Conservation (phyloP, 805 yeast genomes). For the Metschnikowia lachancei region DNA sequence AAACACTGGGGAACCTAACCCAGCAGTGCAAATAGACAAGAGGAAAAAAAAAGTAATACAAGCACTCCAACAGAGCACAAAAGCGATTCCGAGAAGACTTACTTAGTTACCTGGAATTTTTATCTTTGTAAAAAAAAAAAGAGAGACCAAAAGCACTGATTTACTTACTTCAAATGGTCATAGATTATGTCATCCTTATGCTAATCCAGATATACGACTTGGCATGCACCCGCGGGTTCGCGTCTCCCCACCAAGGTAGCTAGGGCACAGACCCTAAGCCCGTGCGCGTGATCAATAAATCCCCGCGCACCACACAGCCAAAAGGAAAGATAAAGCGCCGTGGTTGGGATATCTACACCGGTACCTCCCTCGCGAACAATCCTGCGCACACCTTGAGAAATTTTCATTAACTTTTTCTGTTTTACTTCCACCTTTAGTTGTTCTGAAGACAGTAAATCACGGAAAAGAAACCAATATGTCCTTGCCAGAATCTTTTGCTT, state of each 20-base stretch:
- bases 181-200: not conserved
- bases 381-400: conserved; percentile 24
- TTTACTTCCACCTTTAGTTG: conserved; percentile 19
- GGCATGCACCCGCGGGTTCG: not conserved
- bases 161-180: too few species aligned
- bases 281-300: conserved; percentile 5
- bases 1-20: too few species aligned
- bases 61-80: too few species aligned
- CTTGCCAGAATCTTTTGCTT: conserved; percentile 83
- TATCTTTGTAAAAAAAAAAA: too few species aligned
- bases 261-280: conserved; percentile 8
- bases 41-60: too few species aligned
- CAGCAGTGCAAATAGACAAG: too few species aligned
- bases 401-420: conserved; percentile 20
- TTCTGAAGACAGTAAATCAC: conserved; percentile 19
- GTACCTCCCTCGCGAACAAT: conserved; percentile 21
- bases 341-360: conserved; percentile 8
- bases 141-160: too few species aligned
- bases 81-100: too few species aligned
- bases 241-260: not conserved
- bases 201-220: not conserved
- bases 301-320: not conserved
- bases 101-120: too few species aligned
- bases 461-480: conserved; percentile 50
- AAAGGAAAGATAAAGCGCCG: not conserved